Base-by-base conservation (phyloP, 176 grass and related monocot genomes). In the Microstegium vimineum region DNA sequence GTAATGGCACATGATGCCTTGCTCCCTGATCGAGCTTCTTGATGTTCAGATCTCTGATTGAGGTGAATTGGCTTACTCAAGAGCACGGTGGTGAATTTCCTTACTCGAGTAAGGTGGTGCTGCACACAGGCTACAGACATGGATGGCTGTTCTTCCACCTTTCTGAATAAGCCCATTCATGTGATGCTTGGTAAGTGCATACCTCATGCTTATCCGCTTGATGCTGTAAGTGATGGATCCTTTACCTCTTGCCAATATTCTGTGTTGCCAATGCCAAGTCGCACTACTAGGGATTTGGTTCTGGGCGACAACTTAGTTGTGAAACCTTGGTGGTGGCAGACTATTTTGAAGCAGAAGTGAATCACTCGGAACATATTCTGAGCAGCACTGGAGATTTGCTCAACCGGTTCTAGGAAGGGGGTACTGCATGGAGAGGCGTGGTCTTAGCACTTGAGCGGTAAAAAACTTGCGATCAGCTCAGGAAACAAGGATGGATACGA, bases 331-430 rank as follows among this genome's bases (percentile, higher is more conserved):
- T 35, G n/a, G 12, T 23, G 62, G 35, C 28, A 73, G 22, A 52
- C 42, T 79, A 67, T 23, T 79, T 79, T 40, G 45, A 68, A 59
- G 69, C 28, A 73, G 82, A 69, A 59, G 74, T 61, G 81, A 59
- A 84, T 61, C 61, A n/a, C 60, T 73, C 15, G 4, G 23, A 15
- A 59, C 52, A 1, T 32, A 23, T 73, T 45, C 16, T 25, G 31
- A 62, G 38, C 7, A 17, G 47, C 30, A 60, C 12, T 18, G 9
- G 20, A 36, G 35, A 84, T 30, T 30, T 49, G 47, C 38, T 89
- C 10, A 23, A 66, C 20, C 38, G 25, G 52, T 35, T 66, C 14
- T 28, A 62, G 51, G 67, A 60, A 45, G 45, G 69, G 18, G 17
- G 5, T 11, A 12, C 5, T 12, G 18, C 14, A 7, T 2, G 31